Evolutionary conservation across 257 asterid species (phyloP).

Genomic region (Ligustrum vulgare): DNA sequence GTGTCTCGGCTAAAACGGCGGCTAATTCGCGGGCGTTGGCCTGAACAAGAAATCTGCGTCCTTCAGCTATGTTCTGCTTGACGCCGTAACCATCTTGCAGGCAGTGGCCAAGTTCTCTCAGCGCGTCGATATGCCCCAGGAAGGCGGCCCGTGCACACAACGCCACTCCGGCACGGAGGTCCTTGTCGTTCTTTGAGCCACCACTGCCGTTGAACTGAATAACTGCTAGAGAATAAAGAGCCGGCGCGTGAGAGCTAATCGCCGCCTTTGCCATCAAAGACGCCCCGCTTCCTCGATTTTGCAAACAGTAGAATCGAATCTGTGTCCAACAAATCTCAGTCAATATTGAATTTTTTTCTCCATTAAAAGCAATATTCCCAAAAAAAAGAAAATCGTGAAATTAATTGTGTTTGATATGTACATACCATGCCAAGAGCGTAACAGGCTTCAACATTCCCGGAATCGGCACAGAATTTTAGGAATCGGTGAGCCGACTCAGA

Average conservation of each 20-base stretch:
- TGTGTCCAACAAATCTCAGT: constrained; percentile 32
- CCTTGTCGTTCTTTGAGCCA: constrained; percentile 75
- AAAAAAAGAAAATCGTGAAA: neutral
- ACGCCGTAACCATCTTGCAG: constrained; percentile 93
- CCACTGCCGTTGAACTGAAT: constrained; percentile 95
- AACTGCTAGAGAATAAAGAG: constrained; percentile 81
- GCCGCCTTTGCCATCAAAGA: constrained; percentile 95
- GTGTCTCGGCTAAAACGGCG: constrained; percentile 40
- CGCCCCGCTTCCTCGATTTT: constrained; percentile 73
- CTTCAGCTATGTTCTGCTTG: constrained; percentile 68
- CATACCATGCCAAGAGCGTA: constrained; percentile 88
- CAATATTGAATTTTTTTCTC: neutral
- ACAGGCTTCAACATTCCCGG: constrained; percentile 77
- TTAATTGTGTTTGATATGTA: neutral
- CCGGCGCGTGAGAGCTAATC: constrained; percentile 75
- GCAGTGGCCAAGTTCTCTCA: constrained; percentile 97
- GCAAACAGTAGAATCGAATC: constrained; percentile 86
- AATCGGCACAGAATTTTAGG: constrained; percentile 71
- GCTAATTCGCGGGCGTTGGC: constrained; percentile 96
- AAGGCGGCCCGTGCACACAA: constrained; percentile 85
- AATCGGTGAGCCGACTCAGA: constrained; percentile 79
- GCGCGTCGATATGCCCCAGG: constrained; percentile 83
- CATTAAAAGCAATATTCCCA: neutral
- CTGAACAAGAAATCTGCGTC: constrained; percentile 70
- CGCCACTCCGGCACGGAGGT: constrained; percentile 81